phyloP scores from a whole-genome alignment of 129 eudicot genomes.

The Flaveria bidentis region DNA sequence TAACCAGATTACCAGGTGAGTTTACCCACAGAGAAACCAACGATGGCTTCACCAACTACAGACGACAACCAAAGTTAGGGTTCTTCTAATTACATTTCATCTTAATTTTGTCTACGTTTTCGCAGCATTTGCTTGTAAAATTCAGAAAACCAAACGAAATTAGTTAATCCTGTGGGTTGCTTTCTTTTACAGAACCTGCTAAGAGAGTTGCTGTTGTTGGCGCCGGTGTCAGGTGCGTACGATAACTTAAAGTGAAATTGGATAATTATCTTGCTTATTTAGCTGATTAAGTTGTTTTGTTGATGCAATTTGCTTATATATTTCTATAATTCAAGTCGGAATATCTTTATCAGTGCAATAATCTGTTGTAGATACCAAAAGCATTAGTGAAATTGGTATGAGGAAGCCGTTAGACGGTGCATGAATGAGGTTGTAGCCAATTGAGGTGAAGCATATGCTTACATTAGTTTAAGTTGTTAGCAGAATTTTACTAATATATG shows the following conservation, averaged over 20 bases:
- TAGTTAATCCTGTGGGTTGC: neutral
- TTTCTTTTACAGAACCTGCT: constrained; percentile 44
- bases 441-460: constrained; percentile 10
- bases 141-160: neutral
- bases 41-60: constrained; percentile 37
- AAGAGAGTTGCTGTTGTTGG: constrained; percentile 93
- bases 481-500: constrained; percentile 3
- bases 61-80: constrained; percentile 36
- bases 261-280: constrained; percentile 1
- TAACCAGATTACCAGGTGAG: constrained; percentile 15
- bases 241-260: neutral
- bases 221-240: constrained; percentile 82
- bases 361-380: constrained; percentile 14
- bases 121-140: constrained; percentile 9
- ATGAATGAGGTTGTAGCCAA: neutral
- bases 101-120: neutral
- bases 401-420: neutral
- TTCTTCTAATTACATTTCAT: constrained; percentile 14
- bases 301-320: neutral
- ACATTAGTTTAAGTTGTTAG: neutral
- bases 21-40: constrained; percentile 30
- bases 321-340: constrained; percentile 2
- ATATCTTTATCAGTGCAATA: neutral
- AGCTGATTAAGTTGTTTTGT: neutral
- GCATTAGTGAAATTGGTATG: constrained; percentile 14